Base-by-base conservation (phyloP, 2,329 filamentous ascomycete species). In the Thermoascus crustaceus region DNA sequence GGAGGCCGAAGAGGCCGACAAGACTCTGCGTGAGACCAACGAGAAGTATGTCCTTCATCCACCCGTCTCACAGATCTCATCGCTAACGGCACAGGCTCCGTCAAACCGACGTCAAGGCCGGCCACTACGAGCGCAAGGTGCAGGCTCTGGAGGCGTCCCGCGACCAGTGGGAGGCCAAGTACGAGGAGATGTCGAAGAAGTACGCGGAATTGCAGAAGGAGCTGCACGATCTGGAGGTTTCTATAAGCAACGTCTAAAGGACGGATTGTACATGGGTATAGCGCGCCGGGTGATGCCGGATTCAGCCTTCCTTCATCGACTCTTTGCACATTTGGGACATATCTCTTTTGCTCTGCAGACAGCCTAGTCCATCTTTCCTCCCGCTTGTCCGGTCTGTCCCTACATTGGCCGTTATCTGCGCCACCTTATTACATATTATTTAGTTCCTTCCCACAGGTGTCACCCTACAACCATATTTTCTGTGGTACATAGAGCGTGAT, bases 61-160 rank as follows among this genome's bases (percentile, higher is more conserved):
- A 20, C 20, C 38, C 40, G 29, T 29, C 27, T 34, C 14, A 19
- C 20, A 8, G 35, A 29, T 40, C 9, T 18, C 10, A 26, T 22
- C 19, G 14, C 5, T n/a, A 37, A 34, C 37, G 43, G 29, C 38
- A 47, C 53, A 98, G 91, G 72, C 85, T 96, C 60, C 88, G 91
- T 65, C 88, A 94, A 73, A 95, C 91, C 70, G 91, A 98, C 64
- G 87, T 96, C 71, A 96, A 96, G 76, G 88, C 89, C 58, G 91
- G 89, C 56, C 89, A 98, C 73, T 96, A 89, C 69, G 91, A 98
- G 74, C 91, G 91, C 70, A 96, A 96, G 76, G 91, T 96, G 53
- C 86, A 95, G 68, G 89, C 91, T 55, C 80, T 95, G 58, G 91
- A 98, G 72, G 73, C 78, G 58, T 78, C 88, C 63, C 83, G 85